These are phyloP conservation scores for Hanseniaspora jakobsenii DNA, from an alignment of 805 yeast species.

Conservation along the genomic window DNA sequence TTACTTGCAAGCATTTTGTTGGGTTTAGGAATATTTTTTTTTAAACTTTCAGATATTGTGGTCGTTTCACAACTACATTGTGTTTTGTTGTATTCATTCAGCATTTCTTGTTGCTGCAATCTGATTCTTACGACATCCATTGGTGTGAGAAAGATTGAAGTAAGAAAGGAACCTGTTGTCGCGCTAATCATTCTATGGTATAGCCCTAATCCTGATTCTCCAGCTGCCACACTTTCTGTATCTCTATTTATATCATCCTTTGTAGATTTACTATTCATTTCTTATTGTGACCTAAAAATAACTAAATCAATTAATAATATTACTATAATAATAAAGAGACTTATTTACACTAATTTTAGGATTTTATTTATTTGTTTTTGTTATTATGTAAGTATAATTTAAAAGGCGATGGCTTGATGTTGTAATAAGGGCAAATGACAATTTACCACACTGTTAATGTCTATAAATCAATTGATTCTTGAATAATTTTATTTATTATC, in stretches of 20 bases:
- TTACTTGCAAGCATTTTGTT: neutral
- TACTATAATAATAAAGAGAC: too few species aligned
- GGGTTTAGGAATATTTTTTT: too few species aligned
- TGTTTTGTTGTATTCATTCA: conserved; percentile 25
- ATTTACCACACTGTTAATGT: too few species aligned
- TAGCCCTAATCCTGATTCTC: conserved; percentile 27
- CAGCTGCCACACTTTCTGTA: neutral
- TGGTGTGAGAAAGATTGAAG: conserved; percentile 66
- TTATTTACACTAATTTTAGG: too few species aligned
- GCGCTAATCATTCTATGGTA: conserved; percentile 67
- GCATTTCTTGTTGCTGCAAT: conserved; percentile 62
- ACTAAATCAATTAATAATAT: too few species aligned
- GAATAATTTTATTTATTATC: too few species aligned
- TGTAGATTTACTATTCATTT: neutral
- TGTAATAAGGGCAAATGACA: too few species aligned
- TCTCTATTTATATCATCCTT: neutral
- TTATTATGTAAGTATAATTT: too few species aligned
- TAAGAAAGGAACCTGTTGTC: conserved; percentile 59
- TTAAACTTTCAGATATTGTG: too few species aligned
- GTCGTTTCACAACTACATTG: conserved; percentile 29
- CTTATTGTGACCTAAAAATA: too few species aligned
- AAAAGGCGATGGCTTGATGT: too few species aligned
- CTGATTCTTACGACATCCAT: conserved; percentile 70
- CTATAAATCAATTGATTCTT: too few species aligned
- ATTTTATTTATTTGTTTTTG: neutral